Conservation (phyloP, 306 rosid genomes). For the Corylus heterophylla region DNA sequence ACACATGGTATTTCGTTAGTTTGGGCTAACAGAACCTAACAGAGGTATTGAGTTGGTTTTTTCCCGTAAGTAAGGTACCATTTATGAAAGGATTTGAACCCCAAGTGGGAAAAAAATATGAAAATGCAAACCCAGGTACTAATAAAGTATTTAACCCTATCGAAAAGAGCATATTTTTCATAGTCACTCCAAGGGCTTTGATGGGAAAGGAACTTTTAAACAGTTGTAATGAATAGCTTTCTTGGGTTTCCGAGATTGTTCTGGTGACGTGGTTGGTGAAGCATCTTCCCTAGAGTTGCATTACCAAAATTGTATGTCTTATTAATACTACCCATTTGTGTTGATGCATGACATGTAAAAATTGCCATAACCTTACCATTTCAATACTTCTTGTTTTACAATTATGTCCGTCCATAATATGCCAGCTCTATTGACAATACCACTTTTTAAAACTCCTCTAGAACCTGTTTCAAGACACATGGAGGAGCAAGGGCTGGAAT, state of each 20-base stretch:
- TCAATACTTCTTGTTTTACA: constrained; percentile 3
- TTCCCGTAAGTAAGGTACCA: too few relatives aligned
- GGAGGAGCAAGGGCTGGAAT: constrained; percentile 93
- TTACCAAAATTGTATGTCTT: constrained; percentile 3
- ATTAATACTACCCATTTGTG: background rate
- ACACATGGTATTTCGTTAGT: too few relatives aligned
- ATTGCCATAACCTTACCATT: background rate
- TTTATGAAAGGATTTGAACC: too few relatives aligned
- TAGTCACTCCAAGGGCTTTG: constrained; percentile 16
- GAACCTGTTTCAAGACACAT: constrained; percentile 92
- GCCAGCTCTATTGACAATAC: constrained; percentile 19
- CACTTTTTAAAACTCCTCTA: constrained; percentile 34
- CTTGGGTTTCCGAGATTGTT: background rate
- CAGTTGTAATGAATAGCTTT: constrained; percentile 2
- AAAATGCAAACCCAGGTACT: too few relatives aligned
- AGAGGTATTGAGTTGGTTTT: too few relatives aligned
- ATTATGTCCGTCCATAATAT: constrained; percentile 2
- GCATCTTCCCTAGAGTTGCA: constrained; percentile 15
- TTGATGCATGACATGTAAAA: constrained; percentile 4
- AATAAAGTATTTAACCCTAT: too few relatives aligned
- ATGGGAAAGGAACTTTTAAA: constrained; percentile 1
- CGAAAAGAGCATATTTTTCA: constrained; percentile 18
- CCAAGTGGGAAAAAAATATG: too few relatives aligned
- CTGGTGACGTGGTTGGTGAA: background rate
- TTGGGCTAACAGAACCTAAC: too few relatives aligned